These are phyloP conservation scores for Emericellopsis terricola DNA, from an alignment of 495 filamentous ascomycete genomes.

Conservation along the genomic window DNA sequence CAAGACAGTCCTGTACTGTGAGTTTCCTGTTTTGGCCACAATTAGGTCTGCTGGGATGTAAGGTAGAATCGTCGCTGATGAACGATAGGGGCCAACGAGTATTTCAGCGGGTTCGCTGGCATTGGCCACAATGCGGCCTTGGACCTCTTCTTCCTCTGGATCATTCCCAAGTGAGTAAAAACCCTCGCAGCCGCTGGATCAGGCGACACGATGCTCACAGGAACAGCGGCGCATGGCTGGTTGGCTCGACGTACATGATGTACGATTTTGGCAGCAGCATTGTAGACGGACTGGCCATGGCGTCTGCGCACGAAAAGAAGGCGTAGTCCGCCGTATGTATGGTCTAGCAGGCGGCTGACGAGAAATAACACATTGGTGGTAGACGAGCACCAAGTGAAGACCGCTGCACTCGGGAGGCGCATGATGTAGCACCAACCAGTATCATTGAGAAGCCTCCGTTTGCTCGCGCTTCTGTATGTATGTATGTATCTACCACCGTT, in stretches of 20 bases:
- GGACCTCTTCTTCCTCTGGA: conserved; percentile 48
- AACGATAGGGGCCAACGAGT: conserved; percentile 52
- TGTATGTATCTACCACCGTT: no score
- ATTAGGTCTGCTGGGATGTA: not conserved
- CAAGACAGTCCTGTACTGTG: conserved; percentile 81
- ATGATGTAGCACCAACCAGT: no score
- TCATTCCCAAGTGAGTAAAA: conserved; percentile 58
- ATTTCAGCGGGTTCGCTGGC: conserved; percentile 57
- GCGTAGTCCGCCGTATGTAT: no score
- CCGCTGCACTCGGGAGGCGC: no score
- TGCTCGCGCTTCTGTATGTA: no score
- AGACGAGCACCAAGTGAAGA: no score
- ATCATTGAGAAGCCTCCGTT: no score
- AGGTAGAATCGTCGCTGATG: conserved; percentile 1
- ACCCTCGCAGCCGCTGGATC: no score
- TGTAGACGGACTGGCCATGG: conserved; percentile 40
- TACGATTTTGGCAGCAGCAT: conserved; percentile 56
- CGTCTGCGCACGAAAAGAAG: no score
- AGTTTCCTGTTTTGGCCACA: conserved; percentile 13
- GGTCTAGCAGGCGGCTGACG: no score
- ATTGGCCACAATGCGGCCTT: conserved; percentile 53
- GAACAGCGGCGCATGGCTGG: conserved; percentile 57
- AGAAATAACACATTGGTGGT: no score
- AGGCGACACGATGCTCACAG: not conserved
- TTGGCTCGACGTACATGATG: conserved; percentile 52